Evolutionary conservation across 257 asterid species (phyloP), one percentile per base, ranked within the genome.

Genomic region (Verbena officinalis): DNA sequence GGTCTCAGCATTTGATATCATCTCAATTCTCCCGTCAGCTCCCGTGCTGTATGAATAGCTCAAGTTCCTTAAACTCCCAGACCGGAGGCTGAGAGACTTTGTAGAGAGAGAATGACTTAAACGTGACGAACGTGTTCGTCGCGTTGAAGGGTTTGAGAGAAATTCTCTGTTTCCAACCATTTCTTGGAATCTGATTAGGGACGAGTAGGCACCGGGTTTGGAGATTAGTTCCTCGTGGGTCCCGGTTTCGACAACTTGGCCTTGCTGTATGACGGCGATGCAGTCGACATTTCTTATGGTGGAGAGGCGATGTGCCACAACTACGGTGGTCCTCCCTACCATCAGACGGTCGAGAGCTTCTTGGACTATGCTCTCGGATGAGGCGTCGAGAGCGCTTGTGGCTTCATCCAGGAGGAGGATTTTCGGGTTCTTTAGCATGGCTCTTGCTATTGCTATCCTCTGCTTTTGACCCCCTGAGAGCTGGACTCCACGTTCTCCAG

Each of bases 401-500:
- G 98, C 98, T 80, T 91, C 98, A 14, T 91, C 98, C 7, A 88
- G 95, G 56, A 91, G 83, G 53, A 91, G 98, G 69, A 91, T 84
- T 63, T 83, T 91, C 0, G 98, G 95, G 78, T 91, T 79, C 75
- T 91, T 91, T 64, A 91, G 68, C 98, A 91, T 86, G 17, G 98
- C 98, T 61, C 98, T 80, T 50, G 98, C 98, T 52, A 91, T 91
- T 16, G 98, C 98, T 48, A 88, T 77, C 74, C 96, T 88, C 83
- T 91, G 98, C 78, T 91, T 91, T 73, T 91, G 98, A 33, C 98
- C 98, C 34, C 98, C 98, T 5, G 98, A 91, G 20, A 91, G 91
- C 58, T 91, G 98, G 67, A 86, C 82, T 0, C 98, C 98, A n/a
- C 96, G 98, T 80, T 94, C 99, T 60, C 99, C 99, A 14, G 83